A percentile compares a stretch with the other conserved stretches of the same genome.
Conservation (phyloP, 805 yeast species). For the Pichia membranifaciens region DNA sequence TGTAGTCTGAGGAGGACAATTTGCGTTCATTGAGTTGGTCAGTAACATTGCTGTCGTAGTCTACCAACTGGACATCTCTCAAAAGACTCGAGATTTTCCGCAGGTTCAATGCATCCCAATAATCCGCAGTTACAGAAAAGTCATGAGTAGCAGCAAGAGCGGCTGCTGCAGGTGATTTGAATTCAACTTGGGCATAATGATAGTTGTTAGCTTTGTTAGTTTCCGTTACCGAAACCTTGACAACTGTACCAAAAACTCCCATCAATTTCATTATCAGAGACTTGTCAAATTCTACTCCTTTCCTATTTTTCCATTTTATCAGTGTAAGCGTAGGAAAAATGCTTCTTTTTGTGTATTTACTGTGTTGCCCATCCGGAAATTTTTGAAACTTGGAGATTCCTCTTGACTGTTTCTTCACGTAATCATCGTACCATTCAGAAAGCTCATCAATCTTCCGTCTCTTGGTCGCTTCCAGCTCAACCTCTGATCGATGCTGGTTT, state of each 20-base stretch:
- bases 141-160: slow-evolving; percentile 37
- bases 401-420: too few species aligned
- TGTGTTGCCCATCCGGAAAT: slow-evolving; percentile 16
- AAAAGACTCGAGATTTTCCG: slow-evolving; percentile 43
- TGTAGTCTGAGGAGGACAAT: slow-evolving; percentile 4
- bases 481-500: neutral
- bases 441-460: slow-evolving; percentile 1
- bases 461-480: neutral
- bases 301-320: slow-evolving; percentile 42
- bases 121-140: slow-evolving; percentile 34
- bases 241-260: slow-evolving; percentile 41
- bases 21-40: neutral
- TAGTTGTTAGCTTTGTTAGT: slow-evolving; percentile 25
- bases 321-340: neutral
- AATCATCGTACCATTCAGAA: neutral
- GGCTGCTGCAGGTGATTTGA: slow-evolving; percentile 24
- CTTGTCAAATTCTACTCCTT: slow-evolving; percentile 30
- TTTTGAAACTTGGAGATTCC: too few species aligned
- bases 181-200: slow-evolving; percentile 36
- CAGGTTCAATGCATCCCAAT: slow-evolving; percentile 43
- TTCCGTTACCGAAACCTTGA: slow-evolving; percentile 11
- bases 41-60: slow-evolving; percentile 1
- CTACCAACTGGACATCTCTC: slow-evolving; percentile 25
- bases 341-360: neutral
- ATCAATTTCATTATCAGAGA: slow-evolving; percentile 35